phyloP scores from a whole-genome alignment of 208 protist species.

The Leishmania mexicana region DNA sequence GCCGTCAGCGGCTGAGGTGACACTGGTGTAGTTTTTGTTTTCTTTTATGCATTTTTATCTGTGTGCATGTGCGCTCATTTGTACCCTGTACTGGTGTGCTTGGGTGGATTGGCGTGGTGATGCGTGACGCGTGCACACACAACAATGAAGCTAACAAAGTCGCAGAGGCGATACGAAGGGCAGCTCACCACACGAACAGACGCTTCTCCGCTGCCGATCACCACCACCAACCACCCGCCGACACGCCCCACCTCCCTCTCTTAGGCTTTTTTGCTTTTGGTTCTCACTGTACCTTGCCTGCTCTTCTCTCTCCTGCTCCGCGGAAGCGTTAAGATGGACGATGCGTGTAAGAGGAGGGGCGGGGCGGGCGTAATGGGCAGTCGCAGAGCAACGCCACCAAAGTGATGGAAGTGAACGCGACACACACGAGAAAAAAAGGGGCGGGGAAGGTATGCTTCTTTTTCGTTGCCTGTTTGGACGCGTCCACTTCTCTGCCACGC shows the following conservation, averaged over 20 bases:
- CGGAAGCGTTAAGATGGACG: neutral
- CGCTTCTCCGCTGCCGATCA: neutral
- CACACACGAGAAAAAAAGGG: neutral
- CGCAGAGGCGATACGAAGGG: neutral
- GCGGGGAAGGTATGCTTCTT: neutral
- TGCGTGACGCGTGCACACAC: neutral
- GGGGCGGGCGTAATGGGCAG: neutral
- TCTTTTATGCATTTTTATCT: neutral
- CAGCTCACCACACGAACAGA: neutral
- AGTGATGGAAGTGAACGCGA: neutral
- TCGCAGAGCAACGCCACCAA: neutral
- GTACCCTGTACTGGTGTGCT: neutral
- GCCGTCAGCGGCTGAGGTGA: neutral
- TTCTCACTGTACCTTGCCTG: neutral
- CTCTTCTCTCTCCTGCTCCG: neutral
- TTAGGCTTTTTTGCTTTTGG: no score
- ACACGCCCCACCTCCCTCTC: neutral
- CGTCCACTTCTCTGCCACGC: neutral
- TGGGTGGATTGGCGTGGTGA: neutral
- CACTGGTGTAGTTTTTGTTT: no score
- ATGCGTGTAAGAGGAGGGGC: neutral
- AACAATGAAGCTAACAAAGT: neutral
- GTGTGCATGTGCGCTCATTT: neutral
- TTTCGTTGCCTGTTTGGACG: neutral
- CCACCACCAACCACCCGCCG: neutral